A percentile compares a stretch with the other conserved stretches of the same genome.
phyloP scores from a whole-genome alignment of 2,329 filamentous ascomycete genomes.

The Onygena corvina region DNA sequence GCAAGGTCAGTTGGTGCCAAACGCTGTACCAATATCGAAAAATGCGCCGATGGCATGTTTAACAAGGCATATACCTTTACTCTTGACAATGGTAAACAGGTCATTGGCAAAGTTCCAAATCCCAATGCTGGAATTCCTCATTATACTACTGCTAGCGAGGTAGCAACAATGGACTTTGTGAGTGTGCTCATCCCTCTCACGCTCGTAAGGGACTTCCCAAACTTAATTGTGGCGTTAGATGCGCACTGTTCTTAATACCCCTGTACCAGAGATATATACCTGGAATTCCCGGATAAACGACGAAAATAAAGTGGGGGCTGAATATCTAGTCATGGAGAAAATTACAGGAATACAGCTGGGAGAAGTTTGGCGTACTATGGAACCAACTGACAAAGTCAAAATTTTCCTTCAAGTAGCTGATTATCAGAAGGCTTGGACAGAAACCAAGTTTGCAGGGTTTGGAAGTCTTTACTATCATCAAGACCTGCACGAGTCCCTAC shows the following conservation, averaged over 20 bases:
- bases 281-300: constrained; percentile 10
- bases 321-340: constrained; percentile 22
- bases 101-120: constrained; percentile 12
- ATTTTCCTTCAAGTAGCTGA: constrained; percentile 20
- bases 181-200: neutral
- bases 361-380: constrained; percentile 21
- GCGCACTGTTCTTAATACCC: constrained; percentile 6
- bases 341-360: constrained; percentile 21
- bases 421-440: constrained; percentile 25
- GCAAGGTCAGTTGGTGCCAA: constrained; percentile 22
- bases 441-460: constrained; percentile 20
- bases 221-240: neutral
- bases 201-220: neutral
- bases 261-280: constrained; percentile 8
- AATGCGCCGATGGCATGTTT: constrained; percentile 12
- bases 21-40: neutral
- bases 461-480: constrained; percentile 21
- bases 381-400: constrained; percentile 20
- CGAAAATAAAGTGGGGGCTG: constrained; percentile 18
- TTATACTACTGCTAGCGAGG: constrained; percentile 25
- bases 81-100: constrained; percentile 10
- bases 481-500: neutral
- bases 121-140: constrained; percentile 11
- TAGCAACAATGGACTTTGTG: constrained; percentile 28
- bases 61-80: constrained; percentile 20